These are phyloP conservation scores for Alnus rubra DNA, from an alignment of 306 rosid species.

Conservation along the genomic window DNA sequence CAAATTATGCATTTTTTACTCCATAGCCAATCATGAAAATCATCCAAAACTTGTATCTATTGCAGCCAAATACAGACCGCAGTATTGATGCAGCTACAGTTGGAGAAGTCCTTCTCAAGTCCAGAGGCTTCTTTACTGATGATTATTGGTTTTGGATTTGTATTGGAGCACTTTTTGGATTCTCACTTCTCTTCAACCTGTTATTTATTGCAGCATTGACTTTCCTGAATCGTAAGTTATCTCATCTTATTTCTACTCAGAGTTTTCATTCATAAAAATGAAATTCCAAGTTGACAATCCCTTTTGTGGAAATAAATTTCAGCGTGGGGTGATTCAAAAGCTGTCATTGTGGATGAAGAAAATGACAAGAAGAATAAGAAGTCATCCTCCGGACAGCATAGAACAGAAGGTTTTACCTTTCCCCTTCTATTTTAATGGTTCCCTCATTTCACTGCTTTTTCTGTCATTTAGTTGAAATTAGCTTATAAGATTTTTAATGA, in stretches of 20 bases:
- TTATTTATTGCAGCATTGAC: constrained; percentile 55
- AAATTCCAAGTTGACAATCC: neutral
- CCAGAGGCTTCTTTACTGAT: constrained; percentile 58
- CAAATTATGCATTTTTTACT: constrained; percentile 2
- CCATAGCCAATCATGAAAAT: neutral
- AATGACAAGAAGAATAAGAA: constrained; percentile 21
- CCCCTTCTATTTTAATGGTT: constrained; percentile 6
- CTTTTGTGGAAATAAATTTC: constrained; percentile 23
- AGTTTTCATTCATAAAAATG: neutral
- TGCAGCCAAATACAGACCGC: constrained; percentile 57
- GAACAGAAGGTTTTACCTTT: constrained; percentile 18
- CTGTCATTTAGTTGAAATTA: constrained; percentile 7
- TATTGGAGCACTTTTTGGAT: constrained; percentile 65
- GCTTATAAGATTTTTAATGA: neutral
- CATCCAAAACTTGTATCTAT: neutral
- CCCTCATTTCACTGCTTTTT: neutral
- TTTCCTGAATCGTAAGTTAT: constrained; percentile 59
- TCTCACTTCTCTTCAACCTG: constrained; percentile 62
- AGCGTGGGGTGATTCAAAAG: constrained; percentile 60
- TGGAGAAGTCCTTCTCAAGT: constrained; percentile 58
- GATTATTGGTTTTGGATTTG: constrained; percentile 81
- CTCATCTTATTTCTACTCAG: neutral
- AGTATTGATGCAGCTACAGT: constrained; percentile 52
- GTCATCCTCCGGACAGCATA: constrained; percentile 17
- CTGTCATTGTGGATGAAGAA: constrained; percentile 34